Evolutionary conservation across 805 yeast species (phyloP).

Genomic region (Wickerhamiella occidentalis): DNA sequence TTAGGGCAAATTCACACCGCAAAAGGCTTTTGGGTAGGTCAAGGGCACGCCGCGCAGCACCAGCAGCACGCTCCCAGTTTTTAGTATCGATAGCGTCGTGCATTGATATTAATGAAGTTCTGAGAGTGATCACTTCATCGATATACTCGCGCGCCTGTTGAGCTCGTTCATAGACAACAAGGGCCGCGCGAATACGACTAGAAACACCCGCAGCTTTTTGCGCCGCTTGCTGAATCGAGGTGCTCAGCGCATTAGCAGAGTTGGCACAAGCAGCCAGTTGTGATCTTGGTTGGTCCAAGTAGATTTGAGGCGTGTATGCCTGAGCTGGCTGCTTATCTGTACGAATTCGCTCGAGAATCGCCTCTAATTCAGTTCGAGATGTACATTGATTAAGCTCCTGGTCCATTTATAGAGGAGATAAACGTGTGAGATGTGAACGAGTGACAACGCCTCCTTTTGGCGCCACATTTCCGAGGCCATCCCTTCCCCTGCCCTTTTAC

Average conservation of each 20-base stretch:
- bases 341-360: not conserved
- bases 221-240: conserved; percentile 12
- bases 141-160: conserved; percentile 52
- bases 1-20: conserved; percentile 59
- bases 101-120: conserved; percentile 51
- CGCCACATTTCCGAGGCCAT: too few relatives aligned
- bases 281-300: conserved; percentile 11
- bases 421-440: too few relatives aligned
- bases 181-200: conserved; percentile 12
- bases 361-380: not conserved
- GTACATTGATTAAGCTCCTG: conserved; percentile 1
- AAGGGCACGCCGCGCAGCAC: conserved; percentile 44
- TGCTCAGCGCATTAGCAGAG: not conserved
- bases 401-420: not conserved
- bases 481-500: too few relatives aligned
- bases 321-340: not conserved
- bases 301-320: not conserved
- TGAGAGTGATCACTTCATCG: conserved; percentile 50
- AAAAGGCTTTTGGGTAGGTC: conserved; percentile 42
- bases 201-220: conserved; percentile 11
- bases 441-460: not conserved
- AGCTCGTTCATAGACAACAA: conserved; percentile 34
- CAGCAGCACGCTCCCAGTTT: conserved; percentile 72
- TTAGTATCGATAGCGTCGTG: conserved; percentile 53
- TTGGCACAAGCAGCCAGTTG: conserved; percentile 10